Evolutionary conservation across 2,329 filamentous ascomycete species (phyloP), one percentile per base, ranked within the genome.

Genomic region (Botryotinia calthae): DNA sequence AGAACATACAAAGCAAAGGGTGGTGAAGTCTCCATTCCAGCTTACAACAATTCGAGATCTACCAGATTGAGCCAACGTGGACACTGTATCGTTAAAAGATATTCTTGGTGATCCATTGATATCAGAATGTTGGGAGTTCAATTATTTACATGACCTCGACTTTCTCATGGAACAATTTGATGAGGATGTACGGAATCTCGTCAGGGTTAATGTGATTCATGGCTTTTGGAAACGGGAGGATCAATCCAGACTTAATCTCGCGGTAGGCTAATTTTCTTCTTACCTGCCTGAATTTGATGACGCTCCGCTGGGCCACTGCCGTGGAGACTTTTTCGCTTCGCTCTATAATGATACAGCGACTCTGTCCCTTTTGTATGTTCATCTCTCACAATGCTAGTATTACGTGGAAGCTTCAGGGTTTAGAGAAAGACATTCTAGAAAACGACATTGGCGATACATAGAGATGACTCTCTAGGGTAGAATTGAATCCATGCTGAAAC

Each of bases 171-270:
- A 78, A 74, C 81, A 78, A 10, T 80, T 91, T 73, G 88, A 91
- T 75, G 78, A 82, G 25, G 88, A 90, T 81, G 84, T 88, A 4
- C 84, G 83, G 37, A 75, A 81, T 68, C 74, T 87, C 4, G 84
- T 90, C 37, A 82, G 85, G 70, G 83, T 91, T 31, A 88, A 89
- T 76, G 83, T 91, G 34, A 81, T 91, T 16, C 89, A 91, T 83
- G 89, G 89, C 0, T 90, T 87, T 42, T 91, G 88, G 88, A 93
- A 91, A 80, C 86, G 81, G 65, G 92, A 95, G 82, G 14, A 89
- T 87, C 48, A 79, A 77, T 7, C 84, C 93, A 61, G 85, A 40
- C 62, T 76, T n/a, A 76, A 72, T 48, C 68, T 80, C 5, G 72
- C 76, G 72, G 79, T 80, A 77, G 80, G 90, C 91, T 82, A 67